Evolutionary conservation across 2,329 filamentous ascomycete species (phyloP), one percentile per base, ranked within the genome.

Genomic region (Colletotrichum tofieldiae): DNA sequence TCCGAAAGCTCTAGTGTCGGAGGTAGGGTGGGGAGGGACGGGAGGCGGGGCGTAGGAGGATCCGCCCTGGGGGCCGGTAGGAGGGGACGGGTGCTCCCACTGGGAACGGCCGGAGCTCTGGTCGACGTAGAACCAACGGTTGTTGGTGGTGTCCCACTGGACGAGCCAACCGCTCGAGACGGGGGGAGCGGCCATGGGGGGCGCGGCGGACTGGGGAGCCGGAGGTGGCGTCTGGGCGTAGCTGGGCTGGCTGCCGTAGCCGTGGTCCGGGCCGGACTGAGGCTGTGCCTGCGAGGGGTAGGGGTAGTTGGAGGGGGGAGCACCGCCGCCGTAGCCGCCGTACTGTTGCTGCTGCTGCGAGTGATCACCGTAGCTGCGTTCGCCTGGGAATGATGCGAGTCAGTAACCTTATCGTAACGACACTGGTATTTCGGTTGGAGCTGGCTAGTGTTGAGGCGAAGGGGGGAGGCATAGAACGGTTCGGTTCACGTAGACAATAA

Each of bases 71-170:
- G 60, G 60, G 11, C 64, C 60, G 69, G 54, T 56, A 56, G 69
- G 69, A 61, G 72, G 65, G 29, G 72, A 76, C 73, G 91, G 90
- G 20, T 86, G 84, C 73, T 92, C 89, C 91, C 91, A 93, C 79
- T 93, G 90, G 0, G 89, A 87, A 70, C 86, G 87, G 26, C 90
- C 89, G 16, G 89, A 89, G 58, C 87, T 84, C 68, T 89, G 82
- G 79, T 93, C 90, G 68, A 90, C 85, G 77, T 91, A 93, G 82
- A 89, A 93, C 83, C 89, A 92, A 67, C 89, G 88, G 77, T 91
- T 88, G 72, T 86, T 83, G 70, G 84, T 85, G 69, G 89, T 86
- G 75, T 93, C 91, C 81, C 87, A 93, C 79, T 92, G 88, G 32
- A 90, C 84, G 37, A 84, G 82, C 91, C 91, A 93, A 75, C 91